Conservation (phyloP, 495 filamentous ascomycete species). For the Pyrenula massariospora region DNA sequence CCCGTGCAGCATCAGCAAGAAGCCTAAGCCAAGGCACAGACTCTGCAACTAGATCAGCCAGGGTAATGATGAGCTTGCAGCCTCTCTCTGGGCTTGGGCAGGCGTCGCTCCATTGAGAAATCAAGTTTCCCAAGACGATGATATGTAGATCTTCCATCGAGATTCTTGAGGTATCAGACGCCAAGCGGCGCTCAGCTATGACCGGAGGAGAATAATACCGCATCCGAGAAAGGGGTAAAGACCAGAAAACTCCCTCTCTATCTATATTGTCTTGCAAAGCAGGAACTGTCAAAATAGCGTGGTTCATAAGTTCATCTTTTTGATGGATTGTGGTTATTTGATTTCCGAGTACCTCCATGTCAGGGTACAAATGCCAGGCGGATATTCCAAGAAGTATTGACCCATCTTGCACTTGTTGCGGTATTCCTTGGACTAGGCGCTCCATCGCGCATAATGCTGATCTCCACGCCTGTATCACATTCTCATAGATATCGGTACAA, state of each 20-base stretch:
- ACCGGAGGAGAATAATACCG: slow-evolving; percentile 6
- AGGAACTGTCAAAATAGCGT: slow-evolving; percentile 15
- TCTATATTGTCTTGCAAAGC: slow-evolving; percentile 5
- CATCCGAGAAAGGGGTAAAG: slow-evolving; percentile 5
- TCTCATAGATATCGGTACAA: slow-evolving; percentile 11
- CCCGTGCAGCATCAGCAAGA: background rate
- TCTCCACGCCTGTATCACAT: slow-evolving; percentile 17
- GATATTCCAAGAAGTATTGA: slow-evolving; percentile 13
- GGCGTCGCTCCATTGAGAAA: slow-evolving; percentile 2
- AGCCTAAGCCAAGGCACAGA: background rate
- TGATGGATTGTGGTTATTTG: slow-evolving; percentile 2
- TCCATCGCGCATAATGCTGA: slow-evolving; percentile 12
- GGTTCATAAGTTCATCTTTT: slow-evolving; percentile 13
- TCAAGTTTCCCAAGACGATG: background rate
- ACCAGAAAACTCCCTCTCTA: slow-evolving; percentile 6
- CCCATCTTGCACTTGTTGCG: slow-evolving; percentile 12
- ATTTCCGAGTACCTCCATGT: slow-evolving; percentile 14
- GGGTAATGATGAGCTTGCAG: background rate
- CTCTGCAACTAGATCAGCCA: background rate
- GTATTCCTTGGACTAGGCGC: slow-evolving; percentile 10
- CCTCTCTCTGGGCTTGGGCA: background rate
- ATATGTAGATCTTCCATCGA: background rate
- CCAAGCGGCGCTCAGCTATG: background rate
- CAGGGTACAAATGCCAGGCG: slow-evolving; percentile 25
- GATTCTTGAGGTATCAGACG: background rate